Evolutionary conservation across 169 alveolate species (phyloP).

Genomic region (Plasmodium ovale): DNA sequence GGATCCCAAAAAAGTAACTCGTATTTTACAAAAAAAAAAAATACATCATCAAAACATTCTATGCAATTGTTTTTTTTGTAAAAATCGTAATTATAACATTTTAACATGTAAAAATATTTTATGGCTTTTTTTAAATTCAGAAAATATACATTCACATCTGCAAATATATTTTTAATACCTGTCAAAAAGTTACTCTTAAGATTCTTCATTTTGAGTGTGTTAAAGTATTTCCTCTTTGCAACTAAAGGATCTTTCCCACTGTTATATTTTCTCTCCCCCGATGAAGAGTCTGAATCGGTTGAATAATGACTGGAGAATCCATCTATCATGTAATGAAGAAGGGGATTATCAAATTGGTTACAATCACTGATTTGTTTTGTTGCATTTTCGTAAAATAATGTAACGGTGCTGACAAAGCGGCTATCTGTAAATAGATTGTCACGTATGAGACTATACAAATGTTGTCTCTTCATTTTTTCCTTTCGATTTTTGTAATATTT

Average conservation of each 20-base stretch:
- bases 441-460: background rate
- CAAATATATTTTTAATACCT: slow-evolving; percentile 13
- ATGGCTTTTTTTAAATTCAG: slow-evolving; percentile 62
- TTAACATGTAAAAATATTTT: slow-evolving; percentile 56
- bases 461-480: background rate
- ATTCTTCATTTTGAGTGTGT: slow-evolving; percentile 36
- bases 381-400: slow-evolving; percentile 5
- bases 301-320: slow-evolving; percentile 75
- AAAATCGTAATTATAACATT: slow-evolving; percentile 42
- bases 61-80: slow-evolving; percentile 11
- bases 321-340: slow-evolving; percentile 46
- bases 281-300: slow-evolving; percentile 8
- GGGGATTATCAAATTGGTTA: background rate
- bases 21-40: slow-evolving; percentile 58
- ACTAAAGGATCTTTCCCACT: background rate
- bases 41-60: slow-evolving; percentile 18
- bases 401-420: background rate
- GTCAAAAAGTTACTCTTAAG: slow-evolving; percentile 21
- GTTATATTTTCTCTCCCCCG: background rate
- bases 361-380: slow-evolving; percentile 3
- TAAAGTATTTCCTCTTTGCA: slow-evolving; percentile 49
- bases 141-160: slow-evolving; percentile 46
- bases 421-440: background rate
- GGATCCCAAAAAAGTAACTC: slow-evolving; percentile 76
- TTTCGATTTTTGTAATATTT: slow-evolving; percentile 47